Conservation (phyloP, 495 filamentous ascomycete species). For the Aspergillus homomorphus region DNA sequence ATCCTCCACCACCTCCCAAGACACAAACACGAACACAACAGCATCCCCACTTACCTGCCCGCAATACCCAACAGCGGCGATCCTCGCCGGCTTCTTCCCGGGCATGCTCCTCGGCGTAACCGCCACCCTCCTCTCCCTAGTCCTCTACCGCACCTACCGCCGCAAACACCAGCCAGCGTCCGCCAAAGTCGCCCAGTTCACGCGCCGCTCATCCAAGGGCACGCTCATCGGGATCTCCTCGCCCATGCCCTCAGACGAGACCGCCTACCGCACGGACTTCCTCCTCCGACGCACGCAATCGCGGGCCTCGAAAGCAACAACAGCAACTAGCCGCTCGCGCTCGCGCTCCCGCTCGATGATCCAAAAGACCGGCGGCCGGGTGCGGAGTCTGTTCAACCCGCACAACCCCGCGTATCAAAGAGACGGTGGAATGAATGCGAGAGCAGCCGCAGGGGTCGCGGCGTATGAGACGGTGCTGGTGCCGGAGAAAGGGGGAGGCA, state of each 20-base stretch:
- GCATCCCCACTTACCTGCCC: slow-evolving; percentile 25
- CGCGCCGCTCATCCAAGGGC: slow-evolving; percentile 39
- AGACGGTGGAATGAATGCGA: not conserved
- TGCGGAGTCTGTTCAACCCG: slow-evolving; percentile 34
- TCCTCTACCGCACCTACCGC: slow-evolving; percentile 41
- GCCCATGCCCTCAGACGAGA: slow-evolving; percentile 51
- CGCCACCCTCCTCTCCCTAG: slow-evolving; percentile 38
- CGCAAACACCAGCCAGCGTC: slow-evolving; percentile 16
- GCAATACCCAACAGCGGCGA: slow-evolving; percentile 50
- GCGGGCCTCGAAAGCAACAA: slow-evolving; percentile 21
- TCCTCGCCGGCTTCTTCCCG: slow-evolving; percentile 63
- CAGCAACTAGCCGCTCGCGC: slow-evolving; percentile 17
- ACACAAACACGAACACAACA: slow-evolving; percentile 17
- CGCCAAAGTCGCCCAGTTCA: slow-evolving; percentile 21
- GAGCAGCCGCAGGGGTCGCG: too few species aligned
- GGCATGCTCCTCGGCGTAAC: slow-evolving; percentile 56
- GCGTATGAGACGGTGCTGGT: not conserved
- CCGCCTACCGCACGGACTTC: slow-evolving; percentile 57
- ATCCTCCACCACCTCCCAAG: slow-evolving; percentile 14
- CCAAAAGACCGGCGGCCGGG: slow-evolving; percentile 34
- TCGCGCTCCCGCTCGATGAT: slow-evolving; percentile 33
- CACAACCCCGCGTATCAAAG: not conserved
- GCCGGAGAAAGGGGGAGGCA: not conserved
- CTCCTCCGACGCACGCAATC: slow-evolving; percentile 37
- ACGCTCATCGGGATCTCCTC: slow-evolving; percentile 51